Evolutionary conservation across 306 rosid genomes (phyloP), one percentile per base, ranked within the genome.

Genomic region (Cicer judaicum): DNA sequence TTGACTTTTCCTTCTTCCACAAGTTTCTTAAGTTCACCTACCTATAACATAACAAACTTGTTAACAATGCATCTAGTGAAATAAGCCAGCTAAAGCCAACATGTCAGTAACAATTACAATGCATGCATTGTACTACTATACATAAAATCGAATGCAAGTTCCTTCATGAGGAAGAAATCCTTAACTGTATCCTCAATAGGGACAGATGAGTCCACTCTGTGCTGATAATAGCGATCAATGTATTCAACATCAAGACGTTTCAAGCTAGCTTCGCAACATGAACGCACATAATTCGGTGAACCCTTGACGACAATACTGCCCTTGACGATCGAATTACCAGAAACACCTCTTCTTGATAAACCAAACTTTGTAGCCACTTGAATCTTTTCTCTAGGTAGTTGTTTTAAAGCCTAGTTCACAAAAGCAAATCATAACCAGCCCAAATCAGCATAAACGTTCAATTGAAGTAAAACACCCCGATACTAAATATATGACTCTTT

Each of bases 321-420:
- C 34, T 24, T 24, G 34, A 24, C 34, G 34, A 24, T 24, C 34
- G 79, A 0, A 6, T 7, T 1, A 62, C 43, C 38, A 48, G 8
- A 14, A 13, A 39, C 74, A 7, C 0, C 10, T 0, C 13, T 13
- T 69, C 36, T 15, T 3, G 56, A 19, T 12, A 92, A 9, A 5
- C 96, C 98, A 77, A 92, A 92, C 67, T 92, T 92, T 13, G 96
- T 88, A 10, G 96, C 96, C 62, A 90, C 4, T 72, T 92, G 92
- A 62, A 90, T 63, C 18, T 88, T 81, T 10, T 92, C 90, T 82
- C 97, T 75, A 8, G 93, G 91, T 29, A 92, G 42, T 39, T 60
- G 84, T 87, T 82, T 89, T 75, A 90, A 66, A 15, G 96, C 96
- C 92, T 92, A 81, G 40, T 19, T 0, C 19, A 79, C 9, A 46